Evolutionary conservation across 768 basidiomycete genomes (phyloP).

Genomic region (Gymnopilus junonius): DNA sequence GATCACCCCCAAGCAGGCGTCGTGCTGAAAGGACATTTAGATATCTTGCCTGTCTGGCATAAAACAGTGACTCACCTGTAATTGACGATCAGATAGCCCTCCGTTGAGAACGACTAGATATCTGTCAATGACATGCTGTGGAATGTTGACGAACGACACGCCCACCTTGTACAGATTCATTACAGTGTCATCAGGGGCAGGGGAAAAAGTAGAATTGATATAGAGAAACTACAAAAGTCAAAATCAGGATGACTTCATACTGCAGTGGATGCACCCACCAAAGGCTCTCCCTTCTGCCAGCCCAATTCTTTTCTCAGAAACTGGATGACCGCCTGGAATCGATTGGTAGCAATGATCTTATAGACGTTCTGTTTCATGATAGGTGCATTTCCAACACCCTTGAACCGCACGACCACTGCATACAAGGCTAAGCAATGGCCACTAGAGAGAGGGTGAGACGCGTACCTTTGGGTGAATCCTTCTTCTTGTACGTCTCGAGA

Average conservation of each 20-base stretch:
- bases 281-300: slow-evolving; percentile 83
- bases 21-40: slow-evolving; percentile 30
- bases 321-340: slow-evolving; percentile 94
- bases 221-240: slow-evolving; percentile 60
- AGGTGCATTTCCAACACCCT: slow-evolving; percentile 95
- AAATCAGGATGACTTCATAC: slow-evolving; percentile 19
- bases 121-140: background rate
- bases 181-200: slow-evolving; percentile 83
- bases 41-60: background rate
- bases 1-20: slow-evolving; percentile 49
- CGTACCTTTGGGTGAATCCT: slow-evolving; percentile 78
- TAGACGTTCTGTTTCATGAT: slow-evolving; percentile 99
- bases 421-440: background rate
- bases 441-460: background rate
- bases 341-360: slow-evolving; percentile 94
- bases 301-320: slow-evolving; percentile 89
- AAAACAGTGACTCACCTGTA: slow-evolving; percentile 63
- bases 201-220: slow-evolving; percentile 77
- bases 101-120: slow-evolving; percentile 80
- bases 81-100: slow-evolving; percentile 90
- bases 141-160: background rate
- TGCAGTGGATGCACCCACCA: slow-evolving; percentile 55
- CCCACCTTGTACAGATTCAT: slow-evolving; percentile 75
- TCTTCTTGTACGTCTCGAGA: slow-evolving; percentile 86
- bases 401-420: slow-evolving; percentile 96